phyloP scores from a whole-genome alignment of 2,329 filamentous ascomycete genomes.

The Furcasterigmium furcatum region DNA sequence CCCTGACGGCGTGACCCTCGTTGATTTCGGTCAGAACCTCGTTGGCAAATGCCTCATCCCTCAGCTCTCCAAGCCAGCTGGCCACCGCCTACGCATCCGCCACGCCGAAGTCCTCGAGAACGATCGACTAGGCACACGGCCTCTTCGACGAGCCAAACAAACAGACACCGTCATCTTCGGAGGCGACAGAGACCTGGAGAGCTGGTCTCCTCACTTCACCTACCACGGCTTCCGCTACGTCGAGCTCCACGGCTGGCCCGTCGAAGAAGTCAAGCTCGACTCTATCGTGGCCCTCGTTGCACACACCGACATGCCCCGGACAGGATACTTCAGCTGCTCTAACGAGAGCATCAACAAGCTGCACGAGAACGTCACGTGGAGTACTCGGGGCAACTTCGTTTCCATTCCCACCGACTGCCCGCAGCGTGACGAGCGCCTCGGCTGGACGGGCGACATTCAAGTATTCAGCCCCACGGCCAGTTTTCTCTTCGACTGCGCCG shows the following conservation, averaged over 20 bases:
- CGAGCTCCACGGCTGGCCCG: constrained; percentile 43
- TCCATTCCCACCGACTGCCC: constrained; percentile 56
- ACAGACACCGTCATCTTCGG: neutral
- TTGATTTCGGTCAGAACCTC: constrained; percentile 58
- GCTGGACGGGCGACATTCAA: constrained; percentile 50
- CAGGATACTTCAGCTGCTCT: constrained; percentile 49
- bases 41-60: constrained; percentile 47
- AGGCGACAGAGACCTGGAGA: neutral
- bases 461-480: constrained; percentile 47
- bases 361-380: constrained; percentile 52
- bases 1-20: constrained; percentile 37
- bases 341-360: constrained; percentile 48
- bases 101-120: constrained; percentile 55
- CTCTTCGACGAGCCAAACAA: constrained; percentile 29
- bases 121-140: constrained; percentile 35
- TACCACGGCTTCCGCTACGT: constrained; percentile 52
- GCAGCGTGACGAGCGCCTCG: constrained; percentile 50
- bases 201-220: constrained; percentile 46
- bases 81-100: constrained; percentile 37
- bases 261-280: constrained; percentile 16
- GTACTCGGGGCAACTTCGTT: constrained; percentile 57
- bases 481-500: constrained; percentile 50
- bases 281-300: constrained; percentile 28
- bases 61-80: constrained; percentile 27
- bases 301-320: constrained; percentile 49